Percentiles rank a stretch among this genome's conserved stretches.
These are phyloP conservation scores for Pontederia paniculata DNA, from an alignment of 176 grass and related monocot species.

Conservation along the genomic window DNA sequence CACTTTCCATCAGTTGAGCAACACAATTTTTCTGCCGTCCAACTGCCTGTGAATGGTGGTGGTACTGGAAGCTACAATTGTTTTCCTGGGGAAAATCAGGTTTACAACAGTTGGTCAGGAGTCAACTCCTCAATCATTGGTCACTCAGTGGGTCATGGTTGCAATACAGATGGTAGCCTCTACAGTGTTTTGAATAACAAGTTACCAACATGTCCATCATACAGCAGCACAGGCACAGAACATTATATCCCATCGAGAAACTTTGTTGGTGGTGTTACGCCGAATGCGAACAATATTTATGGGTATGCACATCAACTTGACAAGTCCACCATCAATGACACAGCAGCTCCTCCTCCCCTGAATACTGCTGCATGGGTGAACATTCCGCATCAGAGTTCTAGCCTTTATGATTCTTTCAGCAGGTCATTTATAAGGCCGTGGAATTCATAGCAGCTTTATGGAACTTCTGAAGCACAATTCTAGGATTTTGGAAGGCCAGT, in stretches of 20 bases:
- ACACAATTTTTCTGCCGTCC: constrained; percentile 16
- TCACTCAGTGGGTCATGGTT: constrained; percentile 21
- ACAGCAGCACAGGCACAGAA: constrained; percentile 7
- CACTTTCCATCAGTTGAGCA: constrained; percentile 21
- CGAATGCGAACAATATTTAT: constrained; percentile 18
- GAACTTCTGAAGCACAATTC: too few species aligned
- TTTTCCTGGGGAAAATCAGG: constrained; percentile 15
- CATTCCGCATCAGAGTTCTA: constrained; percentile 36
- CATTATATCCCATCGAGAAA: constrained; percentile 29
- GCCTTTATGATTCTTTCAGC: constrained; percentile 21
- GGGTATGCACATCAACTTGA: constrained; percentile 18
- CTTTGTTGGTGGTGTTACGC: neutral
- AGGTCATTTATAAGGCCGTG: constrained; percentile 36
- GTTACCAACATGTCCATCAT: constrained; percentile 21
- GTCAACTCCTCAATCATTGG: constrained; percentile 21
- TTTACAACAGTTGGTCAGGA: constrained; percentile 26
- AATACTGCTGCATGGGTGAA: constrained; percentile 36
- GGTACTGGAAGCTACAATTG: constrained; percentile 19
- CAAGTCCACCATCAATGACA: constrained; percentile 15
- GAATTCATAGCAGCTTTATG: constrained; percentile 21
- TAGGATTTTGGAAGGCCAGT: too few species aligned
- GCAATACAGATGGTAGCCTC: constrained; percentile 34
- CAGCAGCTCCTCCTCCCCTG: constrained; percentile 17
- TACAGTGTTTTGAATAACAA: constrained; percentile 32
- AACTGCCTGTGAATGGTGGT: constrained; percentile 17